These are phyloP conservation scores for Diaporthe batatas DNA, from an alignment of 2,329 filamentous ascomycete genomes.

Conservation along the genomic window DNA sequence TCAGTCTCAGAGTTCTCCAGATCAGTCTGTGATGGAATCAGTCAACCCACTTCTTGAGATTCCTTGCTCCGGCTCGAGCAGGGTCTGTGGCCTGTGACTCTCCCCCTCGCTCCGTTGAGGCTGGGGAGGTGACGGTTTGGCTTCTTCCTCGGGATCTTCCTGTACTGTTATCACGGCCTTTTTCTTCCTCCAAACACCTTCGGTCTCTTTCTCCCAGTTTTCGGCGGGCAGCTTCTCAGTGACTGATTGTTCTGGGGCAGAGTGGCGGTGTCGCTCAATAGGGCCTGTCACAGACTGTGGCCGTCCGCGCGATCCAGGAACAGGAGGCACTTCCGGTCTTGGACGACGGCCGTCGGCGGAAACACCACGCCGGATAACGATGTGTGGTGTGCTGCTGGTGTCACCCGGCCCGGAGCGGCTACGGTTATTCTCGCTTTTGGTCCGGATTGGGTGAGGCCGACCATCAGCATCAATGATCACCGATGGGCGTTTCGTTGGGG, in stretches of 20 bases:
- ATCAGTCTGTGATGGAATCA: no score
- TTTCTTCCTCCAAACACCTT: not conserved
- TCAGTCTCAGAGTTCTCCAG: not conserved
- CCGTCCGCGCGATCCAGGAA: not conserved
- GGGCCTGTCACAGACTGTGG: not conserved
- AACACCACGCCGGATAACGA: not conserved
- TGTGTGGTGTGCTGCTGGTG: not conserved
- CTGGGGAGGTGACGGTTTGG: not conserved
- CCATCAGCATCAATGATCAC: conserved; percentile 4
- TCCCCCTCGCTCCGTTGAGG: not conserved
- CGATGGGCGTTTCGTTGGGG: not conserved
- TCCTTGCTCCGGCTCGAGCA: not conserved
- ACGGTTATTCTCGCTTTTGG: not conserved
- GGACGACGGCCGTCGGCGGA: not conserved
- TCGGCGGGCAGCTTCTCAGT: not conserved
- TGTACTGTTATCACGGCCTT: not conserved
- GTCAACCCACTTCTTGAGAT: conserved; percentile 7
- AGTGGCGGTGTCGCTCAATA: no score
- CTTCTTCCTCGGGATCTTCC: conserved; percentile 1
- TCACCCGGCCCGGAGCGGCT: not conserved
- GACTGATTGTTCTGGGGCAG: not conserved
- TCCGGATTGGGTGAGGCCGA: not conserved
- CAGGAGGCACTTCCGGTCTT: not conserved
- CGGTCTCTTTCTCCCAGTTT: not conserved
- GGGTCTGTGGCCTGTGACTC: not conserved